Conservation (phyloP, 2,329 filamentous ascomycete genomes). For the Alternaria burnsii region DNA sequence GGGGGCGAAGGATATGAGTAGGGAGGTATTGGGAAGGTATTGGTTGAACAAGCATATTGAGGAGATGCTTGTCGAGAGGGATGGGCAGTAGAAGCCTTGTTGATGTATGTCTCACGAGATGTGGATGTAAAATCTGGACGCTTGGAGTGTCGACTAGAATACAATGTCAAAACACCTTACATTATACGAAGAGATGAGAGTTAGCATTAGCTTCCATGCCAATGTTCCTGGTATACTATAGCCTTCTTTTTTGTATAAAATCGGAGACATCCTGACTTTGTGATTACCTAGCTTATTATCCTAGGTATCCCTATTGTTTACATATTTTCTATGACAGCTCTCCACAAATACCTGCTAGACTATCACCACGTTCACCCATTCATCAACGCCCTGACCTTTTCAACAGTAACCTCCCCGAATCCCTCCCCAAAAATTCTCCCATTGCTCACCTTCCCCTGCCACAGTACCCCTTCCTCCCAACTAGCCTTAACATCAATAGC, state of each 20-base stretch:
- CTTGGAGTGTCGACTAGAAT: too few species aligned
- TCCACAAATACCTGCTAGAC: neutral
- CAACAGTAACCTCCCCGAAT: neutral
- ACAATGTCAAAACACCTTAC: neutral
- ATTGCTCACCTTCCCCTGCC: neutral
- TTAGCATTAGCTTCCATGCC: neutral
- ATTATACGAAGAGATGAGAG: neutral
- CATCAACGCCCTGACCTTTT: neutral
- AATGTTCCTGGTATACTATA: neutral
- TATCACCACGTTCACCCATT: neutral
- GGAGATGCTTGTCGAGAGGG: slow-evolving; percentile 41
- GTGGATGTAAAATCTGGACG: neutral
- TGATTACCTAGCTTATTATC: neutral
- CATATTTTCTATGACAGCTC: neutral
- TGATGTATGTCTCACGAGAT: neutral
- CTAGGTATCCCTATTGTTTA: neutral
- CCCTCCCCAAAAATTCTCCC: neutral
- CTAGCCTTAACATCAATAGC: neutral
- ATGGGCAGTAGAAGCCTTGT: neutral
- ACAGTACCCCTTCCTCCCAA: neutral
- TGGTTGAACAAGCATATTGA: slow-evolving; percentile 53
- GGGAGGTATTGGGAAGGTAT: slow-evolving; percentile 63
- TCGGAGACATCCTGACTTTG: fast-evolving
- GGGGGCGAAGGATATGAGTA: slow-evolving; percentile 69
- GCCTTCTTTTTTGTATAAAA: neutral